Evolutionary conservation across 768 basidiomycete genomes (phyloP).

Genomic region (Brasilioporus rufonigricans): DNA sequence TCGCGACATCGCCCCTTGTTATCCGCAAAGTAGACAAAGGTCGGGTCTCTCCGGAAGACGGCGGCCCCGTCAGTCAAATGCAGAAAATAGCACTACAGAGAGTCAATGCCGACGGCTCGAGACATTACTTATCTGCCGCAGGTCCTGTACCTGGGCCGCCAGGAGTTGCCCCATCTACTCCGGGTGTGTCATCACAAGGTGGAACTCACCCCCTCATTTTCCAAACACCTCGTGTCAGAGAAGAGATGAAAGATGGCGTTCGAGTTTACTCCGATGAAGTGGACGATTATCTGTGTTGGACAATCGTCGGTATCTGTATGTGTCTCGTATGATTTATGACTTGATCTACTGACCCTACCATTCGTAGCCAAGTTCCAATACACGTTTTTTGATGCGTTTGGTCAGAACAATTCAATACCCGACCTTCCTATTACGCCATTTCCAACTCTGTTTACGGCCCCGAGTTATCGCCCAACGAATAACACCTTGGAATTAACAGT

Average conservation of each 20-base stretch:
- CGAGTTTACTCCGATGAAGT: slow-evolving; percentile 81
- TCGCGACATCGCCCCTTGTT: slow-evolving; percentile 79
- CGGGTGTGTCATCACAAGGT: slow-evolving; percentile 71
- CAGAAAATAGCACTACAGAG: slow-evolving; percentile 92
- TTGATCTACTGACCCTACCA: slow-evolving; percentile 18
- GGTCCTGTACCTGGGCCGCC: slow-evolving; percentile 80
- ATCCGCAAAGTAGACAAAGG: slow-evolving; percentile 94
- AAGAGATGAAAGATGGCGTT: slow-evolving; percentile 77
- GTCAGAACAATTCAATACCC: slow-evolving; percentile 73
- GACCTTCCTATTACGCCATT: slow-evolving; percentile 85
- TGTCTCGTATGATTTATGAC: slow-evolving; percentile 15
- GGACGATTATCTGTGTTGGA: slow-evolving; percentile 95
- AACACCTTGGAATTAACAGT: slow-evolving; percentile 83
- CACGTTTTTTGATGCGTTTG: slow-evolving; percentile 89
- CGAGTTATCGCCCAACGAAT: slow-evolving; percentile 64
- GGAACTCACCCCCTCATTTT: slow-evolving; percentile 82
- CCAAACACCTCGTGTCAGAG: slow-evolving; percentile 74
- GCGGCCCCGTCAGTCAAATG: slow-evolving; percentile 93
- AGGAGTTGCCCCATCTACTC: slow-evolving; percentile 66
- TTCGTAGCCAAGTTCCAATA: slow-evolving; percentile 85
- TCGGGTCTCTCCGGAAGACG: slow-evolving; percentile 80
- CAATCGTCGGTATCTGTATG: slow-evolving; percentile 92
- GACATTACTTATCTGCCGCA: slow-evolving; percentile 87
- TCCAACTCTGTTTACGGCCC: slow-evolving; percentile 81
- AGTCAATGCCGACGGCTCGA: slow-evolving; percentile 75